Base-by-base conservation (phyloP, 2,329 filamentous ascomycete species). In the Cercospora berteroae region DNA sequence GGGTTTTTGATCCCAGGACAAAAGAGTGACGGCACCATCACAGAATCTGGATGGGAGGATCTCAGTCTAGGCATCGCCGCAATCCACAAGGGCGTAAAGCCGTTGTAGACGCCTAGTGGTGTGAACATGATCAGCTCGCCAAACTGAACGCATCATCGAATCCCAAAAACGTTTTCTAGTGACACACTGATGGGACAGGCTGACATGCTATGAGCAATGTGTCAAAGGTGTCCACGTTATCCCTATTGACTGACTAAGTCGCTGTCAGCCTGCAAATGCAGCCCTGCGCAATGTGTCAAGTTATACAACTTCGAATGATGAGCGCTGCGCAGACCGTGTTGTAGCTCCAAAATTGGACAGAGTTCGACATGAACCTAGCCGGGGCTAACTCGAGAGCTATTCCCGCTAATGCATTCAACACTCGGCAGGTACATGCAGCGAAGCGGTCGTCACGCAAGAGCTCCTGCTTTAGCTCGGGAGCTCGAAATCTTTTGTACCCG, bases 81-180 rank as follows among this genome's bases (percentile, higher is more conserved):
- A 63, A 96, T 99, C 71, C 96, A 99, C 78, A 97, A 94, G 84
- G 95, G 94, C 8, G 90, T 99, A 76, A 99, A 99, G 84, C 94
- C 88, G 4, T 65, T 75, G 65, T 72, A 68, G 55, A 61, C 39
- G 18, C 42, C 13, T 6, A 57, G 25, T 23, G 44, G 18, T 25
- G 20, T 23, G 44, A 50, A 23, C 20, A 50, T 20, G 10, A 25
- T 23, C 44, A 50, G 44, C 44, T 50, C 44, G 42, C 42, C 42
- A 48, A 48, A 20, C 18, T 48, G n/a, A 23, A 18, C 42, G 42
- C 42, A 23, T 48, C 42, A 23, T 50, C 36, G 36, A 39, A 39
- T 39, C 36, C 36, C 36, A 39, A n/a, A 39, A 39, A 39, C 36
- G 36, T 39, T 39, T 39, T 39, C 16, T 8, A 39, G 36, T 39